These are phyloP conservation scores for Gentiana straminea DNA, from an alignment of 257 asterid species.

Conservation along the genomic window DNA sequence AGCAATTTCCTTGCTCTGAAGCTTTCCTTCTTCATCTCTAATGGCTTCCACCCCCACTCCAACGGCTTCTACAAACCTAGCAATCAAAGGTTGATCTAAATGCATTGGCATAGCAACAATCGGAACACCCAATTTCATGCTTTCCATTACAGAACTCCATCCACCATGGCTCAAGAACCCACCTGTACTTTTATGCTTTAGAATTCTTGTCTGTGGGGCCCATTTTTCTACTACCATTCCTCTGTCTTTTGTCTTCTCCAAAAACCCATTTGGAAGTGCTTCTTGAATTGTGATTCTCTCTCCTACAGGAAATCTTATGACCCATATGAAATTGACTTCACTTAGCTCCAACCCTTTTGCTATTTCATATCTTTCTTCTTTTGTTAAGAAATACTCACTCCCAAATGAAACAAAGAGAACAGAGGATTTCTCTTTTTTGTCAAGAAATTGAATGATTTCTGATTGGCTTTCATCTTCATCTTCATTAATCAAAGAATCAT, in stretches of 20 bases:
- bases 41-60: constrained; percentile 19
- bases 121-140: constrained; percentile 18
- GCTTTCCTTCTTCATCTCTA: constrained; percentile 13
- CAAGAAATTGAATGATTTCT: constrained; percentile 14
- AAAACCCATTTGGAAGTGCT: constrained; percentile 19
- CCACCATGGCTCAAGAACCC: constrained; percentile 24
- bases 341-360: constrained; percentile 18
- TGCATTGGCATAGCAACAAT: constrained; percentile 21
- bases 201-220: constrained; percentile 19
- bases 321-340: constrained; percentile 21
- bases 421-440: constrained; percentile 8
- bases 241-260: constrained; percentile 8
- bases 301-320: constrained; percentile 17
- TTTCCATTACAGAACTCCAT: constrained; percentile 20
- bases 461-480: constrained; percentile 6
- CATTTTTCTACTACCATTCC: constrained; percentile 20
- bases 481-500: neutral
- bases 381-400: constrained; percentile 14
- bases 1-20: constrained; percentile 11
- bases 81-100: constrained; percentile 22
- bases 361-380: constrained; percentile 11
- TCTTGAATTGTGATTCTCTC: constrained; percentile 3
- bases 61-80: constrained; percentile 11
- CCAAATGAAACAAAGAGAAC: constrained; percentile 20
- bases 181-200: constrained; percentile 14